Evolutionary conservation across 1,284 basidiomycete genomes (phyloP).

Genomic region (Salmacisia buchloeana): DNA sequence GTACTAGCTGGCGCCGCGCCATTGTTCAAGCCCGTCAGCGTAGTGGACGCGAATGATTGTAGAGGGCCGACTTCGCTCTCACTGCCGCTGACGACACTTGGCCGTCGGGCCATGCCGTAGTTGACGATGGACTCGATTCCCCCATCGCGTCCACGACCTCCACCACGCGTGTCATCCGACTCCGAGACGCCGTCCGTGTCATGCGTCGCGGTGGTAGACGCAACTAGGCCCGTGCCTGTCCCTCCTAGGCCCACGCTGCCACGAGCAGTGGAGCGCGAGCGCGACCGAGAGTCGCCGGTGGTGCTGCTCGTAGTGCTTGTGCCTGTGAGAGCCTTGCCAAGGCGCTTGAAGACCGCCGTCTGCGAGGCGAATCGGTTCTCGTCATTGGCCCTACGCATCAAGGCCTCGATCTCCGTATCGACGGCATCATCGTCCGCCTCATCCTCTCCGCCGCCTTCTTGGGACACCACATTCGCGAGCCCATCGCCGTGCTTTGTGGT

Average conservation of each 20-base stretch:
- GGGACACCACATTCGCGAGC: too few relatives aligned
- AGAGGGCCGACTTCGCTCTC: conserved; percentile 9
- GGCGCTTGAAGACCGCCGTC: background rate
- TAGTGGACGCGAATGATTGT: conserved; percentile 28
- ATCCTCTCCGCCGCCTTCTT: background rate
- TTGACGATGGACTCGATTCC: background rate
- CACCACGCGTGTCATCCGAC: background rate
- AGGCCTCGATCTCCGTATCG: background rate
- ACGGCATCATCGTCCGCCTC: background rate
- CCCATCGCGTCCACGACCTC: background rate
- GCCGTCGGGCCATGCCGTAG: background rate
- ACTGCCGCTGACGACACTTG: conserved; percentile 1
- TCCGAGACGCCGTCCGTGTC: background rate
- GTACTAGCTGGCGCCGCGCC: too few relatives aligned
- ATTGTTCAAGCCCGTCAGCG: too few relatives aligned
- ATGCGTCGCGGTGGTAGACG: background rate
- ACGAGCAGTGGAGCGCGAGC: background rate
- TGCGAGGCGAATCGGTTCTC: background rate
- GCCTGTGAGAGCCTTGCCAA: background rate
- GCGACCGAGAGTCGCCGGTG: background rate
- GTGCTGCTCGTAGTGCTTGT: background rate
- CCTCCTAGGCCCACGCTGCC: too few relatives aligned
- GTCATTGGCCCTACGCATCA: background rate
- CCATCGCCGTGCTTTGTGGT: too few relatives aligned
- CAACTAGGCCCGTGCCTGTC: background rate